These are phyloP conservation scores for Colletotrichum lini DNA, from an alignment of 2,329 filamentous ascomycete genomes.

Conservation along the genomic window DNA sequence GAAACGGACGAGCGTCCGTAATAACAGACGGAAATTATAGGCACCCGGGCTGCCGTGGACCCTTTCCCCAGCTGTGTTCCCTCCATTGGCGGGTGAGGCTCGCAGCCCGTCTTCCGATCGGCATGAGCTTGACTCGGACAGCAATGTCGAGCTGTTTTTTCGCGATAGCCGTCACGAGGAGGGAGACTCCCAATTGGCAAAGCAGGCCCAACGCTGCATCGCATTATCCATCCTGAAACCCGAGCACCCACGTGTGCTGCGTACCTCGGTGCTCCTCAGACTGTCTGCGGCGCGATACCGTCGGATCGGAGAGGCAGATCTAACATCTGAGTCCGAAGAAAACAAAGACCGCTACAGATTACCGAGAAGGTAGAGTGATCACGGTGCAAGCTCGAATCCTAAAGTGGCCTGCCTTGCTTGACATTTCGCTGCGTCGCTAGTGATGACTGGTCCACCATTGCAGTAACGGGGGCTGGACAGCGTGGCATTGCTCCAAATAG, in stretches of 20 bases:
- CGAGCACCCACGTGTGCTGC: slow-evolving; percentile 13
- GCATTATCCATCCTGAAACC: slow-evolving; percentile 30
- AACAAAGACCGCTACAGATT: no score
- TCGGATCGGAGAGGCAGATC: slow-evolving; percentile 1
- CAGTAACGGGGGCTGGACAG: slow-evolving; percentile 19
- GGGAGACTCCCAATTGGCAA: slow-evolving; percentile 18
- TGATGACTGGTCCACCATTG: slow-evolving; percentile 7
- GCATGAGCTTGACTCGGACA: slow-evolving; percentile 37
- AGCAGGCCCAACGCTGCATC: slow-evolving; percentile 22
- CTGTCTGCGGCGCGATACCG: not conserved
- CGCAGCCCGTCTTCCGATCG: slow-evolving; percentile 20
- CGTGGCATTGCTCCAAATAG: slow-evolving; percentile 25
- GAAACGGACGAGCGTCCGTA: slow-evolving; percentile 37
- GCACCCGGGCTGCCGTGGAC: slow-evolving; percentile 20
- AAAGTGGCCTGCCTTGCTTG: not conserved
- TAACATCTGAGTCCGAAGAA: no score
- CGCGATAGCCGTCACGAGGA: slow-evolving; percentile 7
- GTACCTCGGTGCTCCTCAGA: not conserved
- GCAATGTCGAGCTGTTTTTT: slow-evolving; percentile 14
- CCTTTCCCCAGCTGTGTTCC: slow-evolving; percentile 1
- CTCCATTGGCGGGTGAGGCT: slow-evolving; percentile 21
- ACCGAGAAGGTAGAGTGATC: not conserved
- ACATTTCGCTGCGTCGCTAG: slow-evolving; percentile 14
- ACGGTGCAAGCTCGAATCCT: not conserved
- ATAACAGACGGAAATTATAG: slow-evolving; percentile 25